Conservation (phyloP, 371 early-diverging fungal species). For the Actinomortierella ambigua region DNA sequence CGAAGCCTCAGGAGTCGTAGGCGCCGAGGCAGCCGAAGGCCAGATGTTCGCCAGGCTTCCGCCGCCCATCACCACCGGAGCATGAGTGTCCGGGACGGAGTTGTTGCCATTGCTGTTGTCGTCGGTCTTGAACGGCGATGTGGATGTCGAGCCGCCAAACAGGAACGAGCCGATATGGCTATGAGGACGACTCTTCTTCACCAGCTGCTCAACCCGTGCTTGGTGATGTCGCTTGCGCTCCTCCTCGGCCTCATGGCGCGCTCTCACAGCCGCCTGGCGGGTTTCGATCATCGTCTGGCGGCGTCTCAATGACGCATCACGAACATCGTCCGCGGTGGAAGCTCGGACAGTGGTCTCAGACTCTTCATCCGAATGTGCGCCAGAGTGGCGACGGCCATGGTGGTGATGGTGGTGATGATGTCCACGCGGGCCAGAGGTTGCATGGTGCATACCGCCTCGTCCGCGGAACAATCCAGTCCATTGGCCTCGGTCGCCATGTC, state of each 20-base stretch:
- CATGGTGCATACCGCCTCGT: not conserved
- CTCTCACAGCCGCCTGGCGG: not conserved
- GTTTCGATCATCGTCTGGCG: slow-evolving; percentile 24
- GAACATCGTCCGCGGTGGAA: too few relatives aligned
- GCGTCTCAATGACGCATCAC: slow-evolving; percentile 11
- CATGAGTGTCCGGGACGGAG: not conserved
- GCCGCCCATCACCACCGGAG: slow-evolving; percentile 9
- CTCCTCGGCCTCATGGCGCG: slow-evolving; percentile 12
- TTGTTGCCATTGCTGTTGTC: not conserved
- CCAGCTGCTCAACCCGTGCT: slow-evolving; percentile 13
- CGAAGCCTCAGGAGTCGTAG: too few relatives aligned
- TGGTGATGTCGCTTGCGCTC: slow-evolving; percentile 8
- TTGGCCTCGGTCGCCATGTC: not conserved
- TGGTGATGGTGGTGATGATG: not conserved
- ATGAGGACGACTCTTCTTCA: slow-evolving; percentile 8
- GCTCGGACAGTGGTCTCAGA: not conserved
- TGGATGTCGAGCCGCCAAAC: too few relatives aligned
- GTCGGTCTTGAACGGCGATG: too few relatives aligned
- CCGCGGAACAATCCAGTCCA: not conserved
- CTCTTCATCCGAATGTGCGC: slow-evolving; percentile 1
- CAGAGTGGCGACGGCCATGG: not conserved
- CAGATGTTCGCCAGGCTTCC: slow-evolving; percentile 32
- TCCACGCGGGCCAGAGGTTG: too few relatives aligned
- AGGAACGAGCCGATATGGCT: slow-evolving; percentile 4
- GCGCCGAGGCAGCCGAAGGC: slow-evolving; percentile 7